Conservation (phyloP, 2,329 filamentous ascomycete genomes). For the Epichloe gansuensis region DNA sequence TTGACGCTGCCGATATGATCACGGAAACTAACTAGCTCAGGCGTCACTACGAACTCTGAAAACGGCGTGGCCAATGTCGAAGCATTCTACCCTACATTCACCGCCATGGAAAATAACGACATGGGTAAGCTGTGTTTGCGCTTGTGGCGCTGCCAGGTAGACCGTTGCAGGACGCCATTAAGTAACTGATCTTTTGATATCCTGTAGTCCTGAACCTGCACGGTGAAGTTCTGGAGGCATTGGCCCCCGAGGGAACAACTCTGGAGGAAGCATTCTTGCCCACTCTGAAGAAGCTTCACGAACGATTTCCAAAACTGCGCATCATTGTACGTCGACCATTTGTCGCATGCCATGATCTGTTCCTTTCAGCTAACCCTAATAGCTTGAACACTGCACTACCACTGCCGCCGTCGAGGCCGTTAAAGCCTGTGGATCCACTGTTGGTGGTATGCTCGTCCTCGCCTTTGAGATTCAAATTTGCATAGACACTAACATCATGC, state of each 20-base stretch:
- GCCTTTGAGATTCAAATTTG: not conserved
- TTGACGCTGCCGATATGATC: not conserved
- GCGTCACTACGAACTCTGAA: constrained; percentile 53
- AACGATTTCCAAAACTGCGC: constrained; percentile 58
- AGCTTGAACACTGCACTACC: constrained; percentile 77
- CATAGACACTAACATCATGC: not conserved
- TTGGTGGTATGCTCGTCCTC: constrained; percentile 34
- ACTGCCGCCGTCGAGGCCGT: constrained; percentile 70
- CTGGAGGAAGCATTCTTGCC: constrained; percentile 57
- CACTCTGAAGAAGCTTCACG: constrained; percentile 59
- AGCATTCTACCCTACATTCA: constrained; percentile 65
- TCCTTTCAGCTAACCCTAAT: not conserved
- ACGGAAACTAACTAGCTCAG: constrained; percentile 12
- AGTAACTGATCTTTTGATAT: not conserved
- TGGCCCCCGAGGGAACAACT: constrained; percentile 33
- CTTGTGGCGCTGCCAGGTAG: not conserved
- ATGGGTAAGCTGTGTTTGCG: constrained; percentile 25
- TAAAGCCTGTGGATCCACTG: constrained; percentile 59
- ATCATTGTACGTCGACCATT: constrained; percentile 24
- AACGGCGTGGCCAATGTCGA: constrained; percentile 55
- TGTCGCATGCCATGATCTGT: not conserved
- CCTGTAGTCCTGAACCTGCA: constrained; percentile 72
- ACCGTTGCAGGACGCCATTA: not conserved
- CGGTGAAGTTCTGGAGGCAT: constrained; percentile 55
- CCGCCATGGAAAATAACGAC: constrained; percentile 74